These are phyloP conservation scores for Phytophthora sp. DNA, from an alignment of 352 stramenopile species.

Conservation along the genomic window DNA sequence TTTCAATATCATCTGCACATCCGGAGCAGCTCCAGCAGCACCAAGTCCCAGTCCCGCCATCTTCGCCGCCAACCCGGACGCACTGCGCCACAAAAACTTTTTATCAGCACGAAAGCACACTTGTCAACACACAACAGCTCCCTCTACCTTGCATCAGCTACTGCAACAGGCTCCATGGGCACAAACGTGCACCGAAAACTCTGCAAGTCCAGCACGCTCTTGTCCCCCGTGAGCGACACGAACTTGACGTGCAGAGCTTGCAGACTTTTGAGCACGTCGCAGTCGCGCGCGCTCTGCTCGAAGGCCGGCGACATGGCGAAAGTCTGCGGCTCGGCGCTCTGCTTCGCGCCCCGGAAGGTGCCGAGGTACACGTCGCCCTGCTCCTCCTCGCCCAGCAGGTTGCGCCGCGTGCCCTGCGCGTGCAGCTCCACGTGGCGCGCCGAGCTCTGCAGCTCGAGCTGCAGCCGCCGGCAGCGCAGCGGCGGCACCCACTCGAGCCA, in stretches of 20 bases:
- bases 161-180: constrained; percentile 21
- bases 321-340: constrained; percentile 24
- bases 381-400: constrained; percentile 64
- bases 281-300: constrained; percentile 44
- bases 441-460: constrained; percentile 60
- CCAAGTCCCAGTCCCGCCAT: constrained; percentile 22
- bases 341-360: constrained; percentile 60
- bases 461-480: constrained; percentile 53
- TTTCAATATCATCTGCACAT: constrained; percentile 49
- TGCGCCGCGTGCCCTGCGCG: constrained; percentile 53
- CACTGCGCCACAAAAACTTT: constrained; percentile 10
- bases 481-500: constrained; percentile 43
- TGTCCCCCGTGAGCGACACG: constrained; percentile 70
- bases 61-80: constrained; percentile 12
- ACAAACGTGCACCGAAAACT: constrained; percentile 53
- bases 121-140: too few species aligned
- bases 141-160: constrained; percentile 21
- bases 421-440: constrained; percentile 79
- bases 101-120: not conserved
- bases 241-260: constrained; percentile 70
- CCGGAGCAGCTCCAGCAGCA: not conserved
- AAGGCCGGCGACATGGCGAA: constrained; percentile 63
- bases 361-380: constrained; percentile 73
- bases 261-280: constrained; percentile 63
- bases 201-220: constrained; percentile 46